Conservation (phyloP, 805 yeast genomes). For the Crinitomyces ghanaensis region DNA sequence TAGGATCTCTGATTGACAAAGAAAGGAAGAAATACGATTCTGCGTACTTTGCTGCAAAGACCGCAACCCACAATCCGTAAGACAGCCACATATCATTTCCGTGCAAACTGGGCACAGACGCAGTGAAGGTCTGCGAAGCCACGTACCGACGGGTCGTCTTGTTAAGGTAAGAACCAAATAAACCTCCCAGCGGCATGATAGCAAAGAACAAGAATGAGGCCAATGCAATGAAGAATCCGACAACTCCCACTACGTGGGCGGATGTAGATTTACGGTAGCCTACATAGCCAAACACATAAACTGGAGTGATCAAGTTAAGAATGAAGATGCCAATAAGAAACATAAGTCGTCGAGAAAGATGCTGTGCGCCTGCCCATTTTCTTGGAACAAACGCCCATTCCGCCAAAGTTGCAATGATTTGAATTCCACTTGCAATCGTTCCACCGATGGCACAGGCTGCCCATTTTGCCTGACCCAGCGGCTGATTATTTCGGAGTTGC, state of each 20-base stretch:
- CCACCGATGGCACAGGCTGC: conserved; percentile 92
- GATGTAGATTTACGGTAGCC: conserved; percentile 30
- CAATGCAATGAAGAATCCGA: conserved; percentile 80
- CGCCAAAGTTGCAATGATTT: conserved; percentile 74
- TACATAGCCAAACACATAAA: conserved; percentile 52
- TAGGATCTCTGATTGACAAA: conserved; percentile 85
- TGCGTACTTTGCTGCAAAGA: conserved; percentile 74
- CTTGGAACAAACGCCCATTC: conserved; percentile 98
- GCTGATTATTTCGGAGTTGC: conserved; percentile 74
- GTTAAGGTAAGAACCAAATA: conserved; percentile 86
- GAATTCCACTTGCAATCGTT: conserved; percentile 68
- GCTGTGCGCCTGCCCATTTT: conserved; percentile 99
- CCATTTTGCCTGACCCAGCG: conserved; percentile 87
- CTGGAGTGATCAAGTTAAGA: conserved; percentile 73
- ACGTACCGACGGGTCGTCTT: conserved; percentile 41
- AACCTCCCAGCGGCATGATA: conserved; percentile 92
- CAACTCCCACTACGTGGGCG: conserved; percentile 32
- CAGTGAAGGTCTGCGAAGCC: conserved; percentile 93
- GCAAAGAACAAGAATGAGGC: conserved; percentile 79
- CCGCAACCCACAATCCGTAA: conserved; percentile 78
- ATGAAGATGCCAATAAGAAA: conserved; percentile 56
- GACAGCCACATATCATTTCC: conserved; percentile 97
- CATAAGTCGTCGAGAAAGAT: conserved; percentile 74
- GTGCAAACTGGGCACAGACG: conserved; percentile 64
- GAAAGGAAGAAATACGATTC: conserved; percentile 93